Evolutionary conservation across 495 filamentous ascomycete genomes (phyloP).

Genomic region (Pyronema domesticum): DNA sequence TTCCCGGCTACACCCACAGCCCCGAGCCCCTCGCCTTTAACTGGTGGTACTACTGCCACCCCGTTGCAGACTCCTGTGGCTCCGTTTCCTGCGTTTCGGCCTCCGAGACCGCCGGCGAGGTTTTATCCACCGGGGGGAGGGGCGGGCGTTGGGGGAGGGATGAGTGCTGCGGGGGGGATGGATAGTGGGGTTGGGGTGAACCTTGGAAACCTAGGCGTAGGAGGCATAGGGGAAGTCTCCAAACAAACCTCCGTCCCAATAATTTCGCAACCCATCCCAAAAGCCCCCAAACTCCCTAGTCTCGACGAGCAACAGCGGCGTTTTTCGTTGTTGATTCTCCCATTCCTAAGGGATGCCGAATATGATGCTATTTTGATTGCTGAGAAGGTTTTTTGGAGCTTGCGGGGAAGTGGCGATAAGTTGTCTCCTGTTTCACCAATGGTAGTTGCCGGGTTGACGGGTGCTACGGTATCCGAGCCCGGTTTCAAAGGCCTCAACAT

Average conservation of each 20-base stretch:
- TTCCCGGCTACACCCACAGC: conserved; percentile 44
- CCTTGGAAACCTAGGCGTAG: no score
- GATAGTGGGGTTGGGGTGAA: no score
- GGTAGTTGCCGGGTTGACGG: no score
- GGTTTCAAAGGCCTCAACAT: background rate
- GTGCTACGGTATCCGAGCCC: background rate
- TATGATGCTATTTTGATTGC: conserved; percentile 19
- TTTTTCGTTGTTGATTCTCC: conserved; percentile 14
- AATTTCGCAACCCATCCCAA: conserved; percentile 5
- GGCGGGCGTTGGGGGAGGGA: no score
- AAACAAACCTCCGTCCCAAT: conserved; percentile 12
- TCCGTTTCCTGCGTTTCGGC: conserved; percentile 8
- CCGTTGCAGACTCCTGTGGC: background rate
- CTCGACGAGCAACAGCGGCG: conserved; percentile 15
- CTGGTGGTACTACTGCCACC: conserved; percentile 12
- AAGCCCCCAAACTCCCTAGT: background rate
- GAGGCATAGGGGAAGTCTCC: no score
- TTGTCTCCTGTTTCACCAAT: no score
- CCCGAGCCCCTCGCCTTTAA: conserved; percentile 18
- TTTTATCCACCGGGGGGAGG: no score
- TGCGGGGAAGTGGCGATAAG: no score
- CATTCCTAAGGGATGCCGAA: conserved; percentile 8
- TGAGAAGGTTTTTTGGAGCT: conserved; percentile 15
- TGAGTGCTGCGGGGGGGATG: no score
- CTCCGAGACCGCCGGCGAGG: conserved; percentile 13